Evolutionary conservation across 2,329 filamentous ascomycete genomes (phyloP).

Genomic region (Drechslerella coelobrocha): DNA sequence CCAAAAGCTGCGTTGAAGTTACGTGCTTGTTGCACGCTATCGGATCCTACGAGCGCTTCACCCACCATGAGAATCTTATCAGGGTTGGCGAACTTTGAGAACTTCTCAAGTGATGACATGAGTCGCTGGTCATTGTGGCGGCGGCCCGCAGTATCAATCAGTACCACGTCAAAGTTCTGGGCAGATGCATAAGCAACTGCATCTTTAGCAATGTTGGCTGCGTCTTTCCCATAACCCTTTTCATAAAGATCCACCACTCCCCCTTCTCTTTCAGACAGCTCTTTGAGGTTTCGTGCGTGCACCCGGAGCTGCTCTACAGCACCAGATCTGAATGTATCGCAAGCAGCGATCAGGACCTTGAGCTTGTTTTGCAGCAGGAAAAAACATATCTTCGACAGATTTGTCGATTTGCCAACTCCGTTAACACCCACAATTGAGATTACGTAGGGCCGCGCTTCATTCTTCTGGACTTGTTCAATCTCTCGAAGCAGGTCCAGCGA

Average conservation of each 20-base stretch:
- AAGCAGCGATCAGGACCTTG: slow-evolving; percentile 89
- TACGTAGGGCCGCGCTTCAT: slow-evolving; percentile 81
- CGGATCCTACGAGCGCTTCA: slow-evolving; percentile 90
- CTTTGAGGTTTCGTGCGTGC: slow-evolving; percentile 90
- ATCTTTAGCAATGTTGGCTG: slow-evolving; percentile 91
- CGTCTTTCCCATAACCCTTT: slow-evolving; percentile 97
- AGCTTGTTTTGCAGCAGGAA: slow-evolving; percentile 98
- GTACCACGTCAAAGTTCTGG: slow-evolving; percentile 84
- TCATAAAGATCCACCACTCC: slow-evolving; percentile 90
- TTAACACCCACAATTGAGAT: slow-evolving; percentile 99
- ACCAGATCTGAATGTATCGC: slow-evolving; percentile 95
- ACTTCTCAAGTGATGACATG: slow-evolving; percentile 97
- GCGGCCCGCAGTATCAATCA: slow-evolving; percentile 94
- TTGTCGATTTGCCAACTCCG: slow-evolving; percentile 97
- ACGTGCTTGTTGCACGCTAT: slow-evolving; percentile 91
- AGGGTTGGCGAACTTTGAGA: slow-evolving; percentile 91
- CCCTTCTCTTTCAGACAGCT: slow-evolving; percentile 82
- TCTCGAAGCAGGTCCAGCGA: slow-evolving; percentile 93
- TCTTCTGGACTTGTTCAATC: slow-evolving; percentile 74
- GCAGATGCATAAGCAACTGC: slow-evolving; percentile 81
- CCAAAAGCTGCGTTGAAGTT: slow-evolving; percentile 97
- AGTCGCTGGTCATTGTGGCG: slow-evolving; percentile 94
- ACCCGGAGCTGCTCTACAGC: slow-evolving; percentile 96
- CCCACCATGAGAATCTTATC: slow-evolving; percentile 99
- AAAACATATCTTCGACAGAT: slow-evolving; percentile 96